These are phyloP conservation scores for Basipetospora chlamydospora DNA, from an alignment of 2,329 filamentous ascomycete species.

Conservation along the genomic window DNA sequence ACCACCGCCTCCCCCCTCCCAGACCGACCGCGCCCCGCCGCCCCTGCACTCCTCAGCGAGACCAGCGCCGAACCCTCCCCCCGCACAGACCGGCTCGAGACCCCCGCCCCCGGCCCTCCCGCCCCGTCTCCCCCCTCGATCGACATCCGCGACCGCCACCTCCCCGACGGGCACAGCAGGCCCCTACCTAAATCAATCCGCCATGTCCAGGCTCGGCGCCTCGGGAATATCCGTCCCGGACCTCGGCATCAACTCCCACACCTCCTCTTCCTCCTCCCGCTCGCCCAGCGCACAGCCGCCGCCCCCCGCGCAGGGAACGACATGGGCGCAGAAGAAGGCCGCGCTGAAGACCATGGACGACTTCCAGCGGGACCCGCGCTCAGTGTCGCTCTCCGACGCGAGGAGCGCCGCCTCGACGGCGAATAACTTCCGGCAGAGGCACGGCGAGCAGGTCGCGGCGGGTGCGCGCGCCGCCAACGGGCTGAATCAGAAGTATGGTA, in stretches of 20 bases:
- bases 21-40: slow-evolving; percentile 35
- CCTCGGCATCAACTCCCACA: slow-evolving; percentile 49
- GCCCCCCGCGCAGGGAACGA: slow-evolving; percentile 34
- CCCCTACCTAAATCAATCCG: slow-evolving; percentile 33
- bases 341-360: slow-evolving; percentile 45
- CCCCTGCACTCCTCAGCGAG: no score
- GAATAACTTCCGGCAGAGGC: slow-evolving; percentile 55
- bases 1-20: slow-evolving; percentile 11
- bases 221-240: slow-evolving; percentile 68
- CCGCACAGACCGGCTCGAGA: slow-evolving; percentile 34
- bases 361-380: slow-evolving; percentile 45
- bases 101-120: slow-evolving; percentile 16
- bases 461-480: slow-evolving; percentile 42
- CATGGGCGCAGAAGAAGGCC: slow-evolving; percentile 50
- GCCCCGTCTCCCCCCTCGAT: slow-evolving; percentile 12
- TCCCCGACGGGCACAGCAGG: slow-evolving; percentile 9
- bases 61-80: slow-evolving; percentile 55
- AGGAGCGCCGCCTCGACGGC: slow-evolving; percentile 43
- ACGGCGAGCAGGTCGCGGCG: slow-evolving; percentile 51
- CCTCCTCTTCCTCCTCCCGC: slow-evolving; percentile 10
- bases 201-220: slow-evolving; percentile 50
- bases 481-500: slow-evolving; percentile 47
- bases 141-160: slow-evolving; percentile 11
- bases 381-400: slow-evolving; percentile 44
- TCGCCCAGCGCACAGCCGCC: neutral